Conservation (phyloP, 257 asterid species). For the Oldenlandia corymbosa region DNA sequence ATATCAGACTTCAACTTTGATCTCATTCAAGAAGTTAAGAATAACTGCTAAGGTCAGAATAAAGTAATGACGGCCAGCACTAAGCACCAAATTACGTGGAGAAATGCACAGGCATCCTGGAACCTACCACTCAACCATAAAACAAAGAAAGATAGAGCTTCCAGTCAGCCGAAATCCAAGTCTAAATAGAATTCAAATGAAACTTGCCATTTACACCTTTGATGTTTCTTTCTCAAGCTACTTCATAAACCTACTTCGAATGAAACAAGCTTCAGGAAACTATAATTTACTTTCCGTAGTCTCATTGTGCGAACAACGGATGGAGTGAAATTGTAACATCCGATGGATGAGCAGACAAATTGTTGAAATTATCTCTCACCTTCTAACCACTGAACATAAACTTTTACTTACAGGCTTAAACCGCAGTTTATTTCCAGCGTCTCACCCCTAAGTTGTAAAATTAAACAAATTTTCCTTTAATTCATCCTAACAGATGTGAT, state of each 20-base stretch:
- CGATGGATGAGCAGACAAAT: neutral
- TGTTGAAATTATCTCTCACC: neutral
- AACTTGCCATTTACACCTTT: neutral
- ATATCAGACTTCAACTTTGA: neutral
- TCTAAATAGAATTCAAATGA: neutral
- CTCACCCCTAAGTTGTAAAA: neutral
- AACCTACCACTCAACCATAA: neutral
- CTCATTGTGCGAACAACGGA: neutral
- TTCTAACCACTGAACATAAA: neutral
- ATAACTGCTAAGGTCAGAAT: neutral
- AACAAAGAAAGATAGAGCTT: neutral
- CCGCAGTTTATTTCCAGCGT: neutral
- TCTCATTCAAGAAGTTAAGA: neutral
- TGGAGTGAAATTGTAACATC: neutral
- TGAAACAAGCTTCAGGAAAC: neutral
- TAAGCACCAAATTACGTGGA: neutral
- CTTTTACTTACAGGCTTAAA: neutral
- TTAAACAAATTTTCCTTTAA: neutral
- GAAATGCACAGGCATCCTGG: neutral
- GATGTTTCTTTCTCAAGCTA: neutral
- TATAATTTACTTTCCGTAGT: neutral
- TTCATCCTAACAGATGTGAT: neutral
- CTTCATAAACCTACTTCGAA: neutral
- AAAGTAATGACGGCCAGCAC: neutral
- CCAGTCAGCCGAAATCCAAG: neutral